A percentile compares a stretch with the other conserved stretches of the same genome.
phyloP scores from a whole-genome alignment of 2,329 filamentous ascomycete genomes.

The Diaporthe amygdali region DNA sequence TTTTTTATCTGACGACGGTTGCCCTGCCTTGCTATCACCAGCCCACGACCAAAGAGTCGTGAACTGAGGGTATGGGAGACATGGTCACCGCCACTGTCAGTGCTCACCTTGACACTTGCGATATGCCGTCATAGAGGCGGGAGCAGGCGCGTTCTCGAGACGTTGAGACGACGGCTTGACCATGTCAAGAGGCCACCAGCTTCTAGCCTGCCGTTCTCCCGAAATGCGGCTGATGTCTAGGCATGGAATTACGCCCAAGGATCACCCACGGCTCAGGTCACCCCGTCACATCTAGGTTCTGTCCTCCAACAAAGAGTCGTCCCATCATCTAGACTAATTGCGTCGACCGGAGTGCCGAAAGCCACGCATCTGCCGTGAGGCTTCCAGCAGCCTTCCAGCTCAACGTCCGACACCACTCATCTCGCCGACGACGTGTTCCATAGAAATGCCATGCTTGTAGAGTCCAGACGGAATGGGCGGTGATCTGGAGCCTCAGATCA shows the following conservation, averaged over 20 bases:
- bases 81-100: conserved; percentile 16
- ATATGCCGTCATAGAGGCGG: conserved; percentile 4
- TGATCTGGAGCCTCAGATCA: not conserved
- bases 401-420: not conserved
- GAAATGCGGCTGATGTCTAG: conserved; percentile 20
- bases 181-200: not conserved
- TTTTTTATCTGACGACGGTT: not conserved
- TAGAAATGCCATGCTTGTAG: not conserved
- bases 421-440: not conserved
- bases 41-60: not conserved
- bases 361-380: not conserved
- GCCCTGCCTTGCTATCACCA: not conserved
- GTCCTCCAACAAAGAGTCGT: not conserved
- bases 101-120: not conserved
- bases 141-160: not conserved
- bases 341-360: not conserved
- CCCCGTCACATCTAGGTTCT: not conserved
- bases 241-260: conserved; percentile 8
- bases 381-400: not conserved
- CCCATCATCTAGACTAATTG: not conserved
- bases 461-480: not conserved
- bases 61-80: not conserved
- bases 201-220: conserved; percentile 12
- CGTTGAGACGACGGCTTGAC: not conserved
- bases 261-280: not conserved